Percentiles rank a stretch among this genome's conserved stretches.
Conservation (phyloP, 768 basidiomycete species). For the Hygrophorus pudorinus region DNA sequence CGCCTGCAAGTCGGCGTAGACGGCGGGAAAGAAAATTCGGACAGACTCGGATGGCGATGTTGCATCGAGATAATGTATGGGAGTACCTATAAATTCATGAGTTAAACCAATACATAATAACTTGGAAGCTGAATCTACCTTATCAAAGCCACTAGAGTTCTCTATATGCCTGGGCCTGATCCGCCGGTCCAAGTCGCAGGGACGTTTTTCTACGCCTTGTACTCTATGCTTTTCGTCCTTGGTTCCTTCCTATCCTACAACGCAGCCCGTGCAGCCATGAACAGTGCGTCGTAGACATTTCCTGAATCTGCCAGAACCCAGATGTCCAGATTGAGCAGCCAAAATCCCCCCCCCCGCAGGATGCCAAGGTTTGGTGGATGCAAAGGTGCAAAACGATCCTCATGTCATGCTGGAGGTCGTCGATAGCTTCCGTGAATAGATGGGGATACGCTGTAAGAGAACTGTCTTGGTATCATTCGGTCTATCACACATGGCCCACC, state of each 20-base stretch:
- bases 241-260: constrained; percentile 79
- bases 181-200: not conserved
- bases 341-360: constrained; percentile 51
- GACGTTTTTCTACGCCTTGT: constrained; percentile 29
- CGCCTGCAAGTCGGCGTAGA: constrained; percentile 41
- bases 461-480: constrained; percentile 36
- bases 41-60: constrained; percentile 61
- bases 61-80: constrained; percentile 66
- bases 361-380: constrained; percentile 58
- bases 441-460: constrained; percentile 76
- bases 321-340: constrained; percentile 71
- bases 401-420: constrained; percentile 71
- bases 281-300: constrained; percentile 67
- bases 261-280: constrained; percentile 71
- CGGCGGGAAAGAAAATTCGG: constrained; percentile 49
- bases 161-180: constrained; percentile 39
- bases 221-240: constrained; percentile 60
- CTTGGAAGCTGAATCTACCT: constrained; percentile 50
- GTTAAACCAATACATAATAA: constrained; percentile 49
- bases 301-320: constrained; percentile 66
- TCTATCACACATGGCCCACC: too few relatives aligned
- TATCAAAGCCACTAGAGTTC: constrained; percentile 47
- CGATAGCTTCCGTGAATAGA: constrained; percentile 49
- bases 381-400: constrained; percentile 51
- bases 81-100: constrained; percentile 31